Base-by-base conservation (phyloP, 2,329 filamentous ascomycete genomes). In the Lojkania enalia region DNA sequence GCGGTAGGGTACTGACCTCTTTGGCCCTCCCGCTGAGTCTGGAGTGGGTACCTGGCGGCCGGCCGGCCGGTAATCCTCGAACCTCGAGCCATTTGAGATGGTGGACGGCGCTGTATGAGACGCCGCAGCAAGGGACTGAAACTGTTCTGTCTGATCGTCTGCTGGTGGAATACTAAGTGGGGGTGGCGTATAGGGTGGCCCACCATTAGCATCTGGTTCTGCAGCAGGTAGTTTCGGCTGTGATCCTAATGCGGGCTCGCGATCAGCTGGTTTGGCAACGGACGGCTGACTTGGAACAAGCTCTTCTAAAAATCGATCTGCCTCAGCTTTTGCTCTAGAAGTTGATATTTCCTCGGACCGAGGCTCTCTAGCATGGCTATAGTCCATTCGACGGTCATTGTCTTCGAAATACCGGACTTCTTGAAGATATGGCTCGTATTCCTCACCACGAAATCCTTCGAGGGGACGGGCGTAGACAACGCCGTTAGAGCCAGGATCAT, bases 291-390 rank as follows among this genome's bases (percentile, higher is more conserved):
- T 51, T 20, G 60, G 61, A 6, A 58, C 54, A 32, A 67, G 58
- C 5, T 67, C 66, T 20, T 66, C 63, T 13, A 70, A 39, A 36
- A 70, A 69, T 18, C 64, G 63, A 46, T 69, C 66, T 20, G 66
- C 66, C 9, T 62, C 63, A 25, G 64, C 59, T 20, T 59, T 56
- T 7, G 53, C 60, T 42, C 51, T 51, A 30, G 54, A 39, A 16
- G 54, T 52, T 41, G 57, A 63, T 3, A 42, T 47, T 6, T 65
- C 59, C 16, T 50, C 54, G 9, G 49, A 50, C 38, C 44, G 54
- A 20, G 46, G 44, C 40, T 64, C 61, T 31, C 54, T 52, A 12
- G 54, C 37, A 9, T 58, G 51, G 5, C 58, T 63, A 21, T 57
- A 59, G 25, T 62, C 61, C 11, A 54, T 41, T 21, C 49, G 53